Base-by-base conservation (phyloP, 2,329 filamentous ascomycete genomes). In the Colletotrichum coccodes region DNA sequence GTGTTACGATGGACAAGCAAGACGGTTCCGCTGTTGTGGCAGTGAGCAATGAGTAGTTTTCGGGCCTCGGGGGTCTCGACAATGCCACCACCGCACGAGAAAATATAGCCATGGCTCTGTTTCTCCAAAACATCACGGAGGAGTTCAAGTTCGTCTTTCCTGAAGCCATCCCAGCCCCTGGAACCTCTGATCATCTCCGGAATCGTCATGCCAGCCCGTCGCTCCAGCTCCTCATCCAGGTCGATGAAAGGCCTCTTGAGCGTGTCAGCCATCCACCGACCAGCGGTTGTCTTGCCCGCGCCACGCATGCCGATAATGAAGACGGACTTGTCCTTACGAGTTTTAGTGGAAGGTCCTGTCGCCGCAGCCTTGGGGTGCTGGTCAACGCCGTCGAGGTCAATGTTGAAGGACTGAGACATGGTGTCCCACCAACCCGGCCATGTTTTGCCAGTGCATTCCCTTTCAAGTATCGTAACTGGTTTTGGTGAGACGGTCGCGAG, bases 381-480 rank as follows among this genome's bases (percentile, higher is more conserved):
- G 73, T 97, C 94, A 40, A 91, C 88, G 14, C 96, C 96, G 69
- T 91, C 88, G n/a, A 98, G 83, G 32, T 86, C 81, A 32, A 93
- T 92, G 38, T 90, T 86, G 83, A 98, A 99, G 16, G 89, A 88
- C 73, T 92, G 90, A 26, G 91, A 91, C 64, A 98, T 82, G 21
- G 91, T 90, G 79, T 99, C 96, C 96, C 96, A 99, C 94, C 96
- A 99, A 11, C 95, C 96, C 0, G 96, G 96, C 96, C 96, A 99
- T 3, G 96, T 99, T 85, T 99, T 99, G 46, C 93, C 95, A 3
- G 94, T 93, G 78, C 96, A 99, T 75, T 97, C 94, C 69, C 94
- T 92, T 78, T 99, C 96, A 2, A 93, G 87, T 59, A 99, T 90
- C 18, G 97, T 81, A 0, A 94, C 92, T 0, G 93, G 87, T 8